These are phyloP conservation scores for Ustilago lituana DNA, from an alignment of 1,284 basidiomycete species.

Conservation along the genomic window DNA sequence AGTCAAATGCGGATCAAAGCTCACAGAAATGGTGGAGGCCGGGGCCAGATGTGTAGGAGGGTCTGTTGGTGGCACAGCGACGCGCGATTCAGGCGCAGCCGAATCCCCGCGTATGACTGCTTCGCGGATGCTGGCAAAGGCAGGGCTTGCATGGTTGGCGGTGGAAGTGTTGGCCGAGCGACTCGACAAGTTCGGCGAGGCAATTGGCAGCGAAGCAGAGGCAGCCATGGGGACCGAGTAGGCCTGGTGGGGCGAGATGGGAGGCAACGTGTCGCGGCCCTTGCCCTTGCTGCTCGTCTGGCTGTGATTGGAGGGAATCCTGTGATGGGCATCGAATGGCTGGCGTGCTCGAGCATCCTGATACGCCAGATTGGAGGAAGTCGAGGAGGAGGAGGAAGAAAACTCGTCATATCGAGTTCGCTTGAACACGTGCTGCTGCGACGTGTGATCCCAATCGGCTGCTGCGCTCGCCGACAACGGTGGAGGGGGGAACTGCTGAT, in stretches of 20 bases:
- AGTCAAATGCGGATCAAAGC: background rate
- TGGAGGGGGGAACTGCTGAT: conserved; percentile 27
- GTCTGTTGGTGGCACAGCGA: background rate
- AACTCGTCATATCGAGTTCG: conserved; percentile 35
- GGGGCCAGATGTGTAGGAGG: background rate
- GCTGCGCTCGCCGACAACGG: conserved; percentile 30
- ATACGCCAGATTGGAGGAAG: conserved; percentile 17
- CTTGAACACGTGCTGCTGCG: conserved; percentile 41
- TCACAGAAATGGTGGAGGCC: background rate
- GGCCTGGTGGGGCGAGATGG: conserved; percentile 28
- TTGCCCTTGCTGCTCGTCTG: conserved; percentile 29
- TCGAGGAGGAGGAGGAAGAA: conserved; percentile 20
- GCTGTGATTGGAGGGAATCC: conserved; percentile 40
- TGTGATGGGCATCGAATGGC: conserved; percentile 22
- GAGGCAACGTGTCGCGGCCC: conserved; percentile 21
- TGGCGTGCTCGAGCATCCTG: conserved; percentile 24
- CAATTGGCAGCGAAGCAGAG: conserved; percentile 28
- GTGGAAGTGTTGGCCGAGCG: conserved; percentile 29
- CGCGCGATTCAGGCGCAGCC: background rate
- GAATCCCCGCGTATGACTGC: background rate
- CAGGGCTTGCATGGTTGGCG: conserved; percentile 12
- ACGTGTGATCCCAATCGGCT: conserved; percentile 38
- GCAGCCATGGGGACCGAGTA: conserved; percentile 22
- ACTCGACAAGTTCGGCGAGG: conserved; percentile 12
- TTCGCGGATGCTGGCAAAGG: background rate